phyloP scores from a whole-genome alignment of 2,329 filamentous ascomycete species.

The Phialophora macrospora region DNA sequence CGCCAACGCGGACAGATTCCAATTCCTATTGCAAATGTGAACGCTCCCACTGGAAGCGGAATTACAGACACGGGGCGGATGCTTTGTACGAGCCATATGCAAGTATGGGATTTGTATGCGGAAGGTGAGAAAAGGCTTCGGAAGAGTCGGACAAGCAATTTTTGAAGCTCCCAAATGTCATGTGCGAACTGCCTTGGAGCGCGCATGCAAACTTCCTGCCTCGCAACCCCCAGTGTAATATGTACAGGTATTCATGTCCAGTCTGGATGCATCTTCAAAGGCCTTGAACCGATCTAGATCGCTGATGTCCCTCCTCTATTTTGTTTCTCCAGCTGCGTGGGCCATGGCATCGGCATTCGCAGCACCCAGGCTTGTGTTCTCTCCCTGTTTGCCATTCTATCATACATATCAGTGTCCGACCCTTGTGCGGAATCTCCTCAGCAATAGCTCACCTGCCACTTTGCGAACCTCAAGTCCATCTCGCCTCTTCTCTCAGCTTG shows the following conservation, averaged over 20 bases:
- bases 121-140: background rate
- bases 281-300: slow-evolving; percentile 16
- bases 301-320: slow-evolving; percentile 44
- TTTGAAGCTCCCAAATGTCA: slow-evolving; percentile 11
- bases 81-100: background rate
- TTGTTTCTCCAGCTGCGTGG: slow-evolving; percentile 49
- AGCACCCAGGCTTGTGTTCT: slow-evolving; percentile 71
- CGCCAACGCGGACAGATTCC: background rate
- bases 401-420: slow-evolving; percentile 14
- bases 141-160: slow-evolving; percentile 1
- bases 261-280: slow-evolving; percentile 22
- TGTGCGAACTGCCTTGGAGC: background rate
- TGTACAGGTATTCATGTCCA: slow-evolving; percentile 26
- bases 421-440: background rate
- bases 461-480: slow-evolving; percentile 86
- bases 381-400: slow-evolving; percentile 96
- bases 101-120: background rate
- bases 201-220: background rate
- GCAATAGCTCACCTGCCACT: slow-evolving; percentile 82
- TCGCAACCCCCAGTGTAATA: slow-evolving; percentile 10
- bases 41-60: background rate
- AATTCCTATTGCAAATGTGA: background rate
- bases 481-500: slow-evolving; percentile 86
- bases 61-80: background rate
- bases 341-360: slow-evolving; percentile 59